Evolutionary conservation across 495 filamentous ascomycete species (phyloP), one percentile per base, ranked within the genome.

Genomic region (Letharia lupina): DNA sequence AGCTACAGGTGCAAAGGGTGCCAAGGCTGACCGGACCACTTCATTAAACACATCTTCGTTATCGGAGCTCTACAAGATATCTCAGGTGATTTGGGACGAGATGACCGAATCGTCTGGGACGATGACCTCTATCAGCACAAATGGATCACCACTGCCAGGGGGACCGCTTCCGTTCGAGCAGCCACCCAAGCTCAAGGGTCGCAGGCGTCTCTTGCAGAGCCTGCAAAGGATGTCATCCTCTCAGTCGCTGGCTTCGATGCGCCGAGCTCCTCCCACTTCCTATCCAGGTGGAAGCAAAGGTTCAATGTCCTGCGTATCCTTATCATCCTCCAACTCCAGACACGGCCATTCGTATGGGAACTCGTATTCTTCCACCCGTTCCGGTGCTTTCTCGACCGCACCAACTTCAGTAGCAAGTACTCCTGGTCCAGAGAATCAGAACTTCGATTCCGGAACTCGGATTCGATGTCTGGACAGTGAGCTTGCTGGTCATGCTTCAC

Each of bases 191-290:
- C 79, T 86, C 59, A 91, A 87, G 73, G 87, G 89, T 33, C 84
- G 90, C 42, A 85, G 87, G 64, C 86, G 86, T 61, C 77, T 98
- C 50, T 76, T 96, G 31, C 87, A 91, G 66, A 86, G 85, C 60
- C 82, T 98, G 60, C 87, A 95, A 70, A 89, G 91, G 52, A 94
- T 98, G 66, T 89, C 92, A 20, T 97, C 94, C 3, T 91, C 89
- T 3, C 89, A 91, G 13, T 88, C 90, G 33, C 77, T 98, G 39
- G 76, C 82, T 41, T 84, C 86, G 62, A 73, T 87, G 60, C 80
- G 85, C 39, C 84, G 89, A 67, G 80, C 79, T 42, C 76, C 78
- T 56, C 82, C 85, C 9, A 78, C 79, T 45, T 78, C 77, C 42
- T 87, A 87, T 70, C 79, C 88, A 69, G 83, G 84, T 64, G 80